A percentile compares a stretch with the other conserved stretches of the same genome.
These are phyloP conservation scores for Noccaea caerulescens DNA, from an alignment of 345 rosid species.

Conservation along the genomic window DNA sequence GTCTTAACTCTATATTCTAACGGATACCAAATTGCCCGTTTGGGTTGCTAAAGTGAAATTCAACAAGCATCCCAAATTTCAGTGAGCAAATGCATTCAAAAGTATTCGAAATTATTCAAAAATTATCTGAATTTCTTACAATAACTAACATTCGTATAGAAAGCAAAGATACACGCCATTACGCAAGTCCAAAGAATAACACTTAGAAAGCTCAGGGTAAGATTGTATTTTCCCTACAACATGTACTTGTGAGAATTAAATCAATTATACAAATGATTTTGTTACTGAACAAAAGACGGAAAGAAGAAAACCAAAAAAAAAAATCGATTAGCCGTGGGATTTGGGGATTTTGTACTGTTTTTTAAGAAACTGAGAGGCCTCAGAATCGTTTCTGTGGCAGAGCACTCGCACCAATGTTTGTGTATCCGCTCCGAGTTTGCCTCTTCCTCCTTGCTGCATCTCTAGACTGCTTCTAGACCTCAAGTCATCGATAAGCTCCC, in stretches of 20 bases:
- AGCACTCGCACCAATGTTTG: slow-evolving; percentile 77
- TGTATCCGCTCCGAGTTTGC: slow-evolving; percentile 79
- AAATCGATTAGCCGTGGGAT: slow-evolving; percentile 45
- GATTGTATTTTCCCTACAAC: slow-evolving; percentile 11
- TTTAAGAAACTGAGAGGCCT: slow-evolving; percentile 89
- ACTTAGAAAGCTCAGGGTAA: slow-evolving; percentile 2
- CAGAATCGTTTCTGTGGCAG: slow-evolving; percentile 88
- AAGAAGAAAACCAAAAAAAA: slow-evolving; percentile 12
- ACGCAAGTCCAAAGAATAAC: neutral
- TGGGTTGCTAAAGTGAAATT: no score
- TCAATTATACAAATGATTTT: slow-evolving; percentile 25
- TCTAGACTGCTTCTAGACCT: slow-evolving; percentile 63
- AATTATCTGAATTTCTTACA: no score
- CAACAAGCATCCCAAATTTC: no score
- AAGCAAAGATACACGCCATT: no score
- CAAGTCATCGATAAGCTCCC: slow-evolving; percentile 85
- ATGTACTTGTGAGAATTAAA: slow-evolving; percentile 34
- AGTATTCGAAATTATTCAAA: no score
- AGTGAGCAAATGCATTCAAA: no score
- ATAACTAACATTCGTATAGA: no score
- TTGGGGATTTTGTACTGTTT: slow-evolving; percentile 93
- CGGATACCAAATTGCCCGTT: no score
- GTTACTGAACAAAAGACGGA: slow-evolving; percentile 1
- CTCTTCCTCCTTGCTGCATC: slow-evolving; percentile 59
- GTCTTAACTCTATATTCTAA: no score